Base-by-base conservation (phyloP, 768 basidiomycete species). In the Terana coerulea region DNA sequence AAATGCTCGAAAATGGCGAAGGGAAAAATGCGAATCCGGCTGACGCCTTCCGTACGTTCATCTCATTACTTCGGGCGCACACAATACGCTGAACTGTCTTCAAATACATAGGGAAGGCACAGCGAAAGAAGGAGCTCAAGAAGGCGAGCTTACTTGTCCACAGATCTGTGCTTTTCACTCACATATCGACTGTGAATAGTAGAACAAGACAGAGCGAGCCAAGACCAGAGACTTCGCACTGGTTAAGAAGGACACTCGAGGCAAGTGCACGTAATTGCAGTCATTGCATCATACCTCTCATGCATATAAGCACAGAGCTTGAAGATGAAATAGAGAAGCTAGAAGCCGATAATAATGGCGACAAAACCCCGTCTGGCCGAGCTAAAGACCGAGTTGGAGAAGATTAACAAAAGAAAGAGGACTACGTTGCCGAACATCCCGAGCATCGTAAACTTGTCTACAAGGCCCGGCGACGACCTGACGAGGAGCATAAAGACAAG, bases 61-160 rank as follows among this genome's bases (percentile, higher is more conserved):
- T 31, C 15, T 40, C 11, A 39, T 2, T 1, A 41, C 30, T 10
- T 19, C 47, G 10, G 10, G n/a, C 46, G n/a, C 25, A 19, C 9
- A 5, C 29, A 37, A 10, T 44, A 30, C 49, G 17, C n/a, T 46
- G 34, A 54, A 11, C 41, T 22, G 29, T 24, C 22, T 3, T 14
- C 35, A 5, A n/a, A 3, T 28, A 30, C 29, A 11, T 60, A 97
- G 94, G 94, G 49, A 98, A 98, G 71, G 84, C 91, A 3, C 86
- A 86, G 64, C 79, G 91, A 53, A 94, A 93, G 69, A 98, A 94
- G 66, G 95, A 99, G 66, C 73, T 98, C 37, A 95, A 95, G 73
- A 95, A 93, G 86, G 93, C 85, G 69, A 59, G 80, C 56, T 30
- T 25, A 25, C 45, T 36, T 33, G 34, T 10, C 9, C 19, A 30